Evolutionary conservation across 257 asterid genomes (phyloP).

Genomic region (Nicotiana benthamiana): DNA sequence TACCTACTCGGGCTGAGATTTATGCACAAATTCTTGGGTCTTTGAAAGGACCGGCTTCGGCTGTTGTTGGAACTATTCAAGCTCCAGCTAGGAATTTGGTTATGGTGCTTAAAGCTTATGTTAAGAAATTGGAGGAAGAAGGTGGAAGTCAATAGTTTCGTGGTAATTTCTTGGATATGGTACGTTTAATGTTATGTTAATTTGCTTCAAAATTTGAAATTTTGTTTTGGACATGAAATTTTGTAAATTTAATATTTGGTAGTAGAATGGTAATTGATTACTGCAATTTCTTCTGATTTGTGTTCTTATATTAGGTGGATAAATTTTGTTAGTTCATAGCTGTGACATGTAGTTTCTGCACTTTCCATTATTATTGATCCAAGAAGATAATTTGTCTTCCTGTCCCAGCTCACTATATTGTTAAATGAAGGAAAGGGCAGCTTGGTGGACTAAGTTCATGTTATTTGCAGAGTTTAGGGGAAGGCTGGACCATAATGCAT

Average conservation of each 20-base stretch:
- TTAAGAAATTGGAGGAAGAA: constrained; percentile 76
- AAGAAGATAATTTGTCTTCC: background rate
- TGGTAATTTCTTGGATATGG: background rate
- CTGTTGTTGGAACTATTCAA: constrained; percentile 83
- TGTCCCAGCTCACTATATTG: background rate
- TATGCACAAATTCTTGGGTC: constrained; percentile 67
- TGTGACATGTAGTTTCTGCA: background rate
- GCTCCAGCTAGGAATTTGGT: constrained; percentile 89
- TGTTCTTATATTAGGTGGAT: background rate
- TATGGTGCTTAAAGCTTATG: constrained; percentile 62
- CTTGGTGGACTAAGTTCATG: background rate
- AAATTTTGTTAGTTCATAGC: background rate
- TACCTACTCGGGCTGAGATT: constrained; percentile 76
- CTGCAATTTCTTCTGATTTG: background rate
- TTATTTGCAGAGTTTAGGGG: background rate
- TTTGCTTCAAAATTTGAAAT: background rate
- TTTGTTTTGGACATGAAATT: background rate
- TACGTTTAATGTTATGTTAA: constrained; percentile 13
- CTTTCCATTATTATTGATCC: background rate
- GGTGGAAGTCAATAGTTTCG: constrained; percentile 31
- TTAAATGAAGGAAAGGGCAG: background rate
- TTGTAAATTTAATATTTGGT: background rate
- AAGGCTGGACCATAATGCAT: background rate
- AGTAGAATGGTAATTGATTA: background rate
- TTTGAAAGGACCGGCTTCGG: constrained; percentile 80